Evolutionary conservation across 148 eudicot genomes (phyloP).

Genomic region (Nyssa sinensis): DNA sequence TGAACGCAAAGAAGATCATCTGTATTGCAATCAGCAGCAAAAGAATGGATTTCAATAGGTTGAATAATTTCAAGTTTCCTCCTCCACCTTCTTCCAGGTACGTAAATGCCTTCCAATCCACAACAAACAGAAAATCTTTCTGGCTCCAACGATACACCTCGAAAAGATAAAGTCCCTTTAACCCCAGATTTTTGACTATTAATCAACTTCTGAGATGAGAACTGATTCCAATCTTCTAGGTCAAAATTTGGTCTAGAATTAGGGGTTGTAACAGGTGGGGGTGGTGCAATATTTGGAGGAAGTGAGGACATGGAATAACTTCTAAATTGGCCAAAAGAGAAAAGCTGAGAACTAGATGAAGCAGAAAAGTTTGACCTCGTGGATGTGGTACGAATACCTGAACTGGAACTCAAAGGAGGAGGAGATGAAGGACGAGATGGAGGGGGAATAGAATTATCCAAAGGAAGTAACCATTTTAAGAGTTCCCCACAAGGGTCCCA

Average conservation of each 20-base stretch:
- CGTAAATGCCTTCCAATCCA: slow-evolving; percentile 91
- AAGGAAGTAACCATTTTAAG: slow-evolving; percentile 91
- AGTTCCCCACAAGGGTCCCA: slow-evolving; percentile 68
- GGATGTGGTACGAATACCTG: slow-evolving; percentile 41
- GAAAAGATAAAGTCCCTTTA: slow-evolving; percentile 79
- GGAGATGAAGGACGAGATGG: slow-evolving; percentile 66
- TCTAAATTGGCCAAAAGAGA: slow-evolving; percentile 86
- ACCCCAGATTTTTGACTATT: slow-evolving; percentile 53
- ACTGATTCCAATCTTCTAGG: slow-evolving; percentile 78
- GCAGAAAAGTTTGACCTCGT: slow-evolving; percentile 56
- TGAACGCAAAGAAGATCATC: slow-evolving; percentile 96
- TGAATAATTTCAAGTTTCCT: slow-evolving; percentile 84
- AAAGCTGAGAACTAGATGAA: slow-evolving; percentile 74
- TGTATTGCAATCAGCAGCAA: slow-evolving; percentile 84
- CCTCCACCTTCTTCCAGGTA: slow-evolving; percentile 95
- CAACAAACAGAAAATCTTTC: slow-evolving; percentile 93
- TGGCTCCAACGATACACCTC: slow-evolving; percentile 86
- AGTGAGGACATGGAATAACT: slow-evolving; percentile 98
- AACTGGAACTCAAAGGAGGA: slow-evolving; percentile 49
- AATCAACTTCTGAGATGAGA: slow-evolving; percentile 55
- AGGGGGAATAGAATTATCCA: slow-evolving; percentile 67
- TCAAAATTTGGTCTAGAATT: slow-evolving; percentile 54
- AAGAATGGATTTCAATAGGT: slow-evolving; percentile 82
- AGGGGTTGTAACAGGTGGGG: slow-evolving; percentile 49
- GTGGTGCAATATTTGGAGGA: slow-evolving; percentile 55